phyloP scores from a whole-genome alignment of 208 protist species.

The Trypanosomatidae sp. region DNA sequence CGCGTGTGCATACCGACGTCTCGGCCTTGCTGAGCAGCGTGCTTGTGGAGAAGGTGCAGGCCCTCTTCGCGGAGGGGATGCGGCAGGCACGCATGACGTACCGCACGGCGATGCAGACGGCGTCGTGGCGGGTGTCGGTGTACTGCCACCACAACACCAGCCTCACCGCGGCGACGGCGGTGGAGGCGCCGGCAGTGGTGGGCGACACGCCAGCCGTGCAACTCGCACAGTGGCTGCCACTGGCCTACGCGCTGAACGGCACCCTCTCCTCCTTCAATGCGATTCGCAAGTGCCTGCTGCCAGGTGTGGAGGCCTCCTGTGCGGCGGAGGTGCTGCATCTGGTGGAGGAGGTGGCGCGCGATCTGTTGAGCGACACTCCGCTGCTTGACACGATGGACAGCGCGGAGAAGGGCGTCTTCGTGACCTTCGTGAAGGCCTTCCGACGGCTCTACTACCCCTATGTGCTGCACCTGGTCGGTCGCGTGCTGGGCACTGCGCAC shows the following conservation, averaged over 20 bases:
- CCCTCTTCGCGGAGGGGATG: conserved; percentile 67
- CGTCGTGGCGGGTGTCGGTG: conserved; percentile 41
- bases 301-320: conserved; percentile 51
- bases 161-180: conserved; percentile 6
- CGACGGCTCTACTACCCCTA: conserved; percentile 60
- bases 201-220: conserved; percentile 25
- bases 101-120: conserved; percentile 58
- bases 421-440: conserved; percentile 64
- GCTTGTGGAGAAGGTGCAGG: conserved; percentile 42
- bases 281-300: conserved; percentile 71
- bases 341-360: conserved; percentile 45
- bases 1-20: conserved; percentile 57
- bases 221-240: conserved; percentile 70
- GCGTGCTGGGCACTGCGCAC: conserved; percentile 51
- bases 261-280: conserved; percentile 70
- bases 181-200: conserved; percentile 6
- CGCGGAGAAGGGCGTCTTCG: conserved; percentile 37
- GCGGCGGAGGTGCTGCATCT: conserved; percentile 45
- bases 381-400: conserved; percentile 58
- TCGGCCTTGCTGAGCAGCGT: conserved; percentile 41
- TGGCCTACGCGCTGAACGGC: conserved; percentile 88
- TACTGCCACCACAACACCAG: conserved; percentile 20
- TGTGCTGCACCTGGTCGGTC: conserved; percentile 44
- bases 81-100: conserved; percentile 49
- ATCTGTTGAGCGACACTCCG: conserved; percentile 55